Evolutionary conservation across 495 filamentous ascomycete genomes (phyloP).

Genomic region (Pseudevernia furfuracea): DNA sequence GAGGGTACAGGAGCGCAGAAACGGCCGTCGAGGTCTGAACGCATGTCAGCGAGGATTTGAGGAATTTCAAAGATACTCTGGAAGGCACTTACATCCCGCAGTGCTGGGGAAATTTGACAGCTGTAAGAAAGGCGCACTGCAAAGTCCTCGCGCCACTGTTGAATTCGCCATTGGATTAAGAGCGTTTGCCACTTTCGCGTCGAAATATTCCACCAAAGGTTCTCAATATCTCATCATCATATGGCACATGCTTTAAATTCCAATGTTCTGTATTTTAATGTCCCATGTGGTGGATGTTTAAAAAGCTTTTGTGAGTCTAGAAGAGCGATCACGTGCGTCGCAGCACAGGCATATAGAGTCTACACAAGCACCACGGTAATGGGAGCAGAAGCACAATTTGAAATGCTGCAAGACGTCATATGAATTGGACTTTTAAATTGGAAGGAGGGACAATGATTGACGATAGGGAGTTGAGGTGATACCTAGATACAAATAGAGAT

Average conservation of each 20-base stretch:
- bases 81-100: slow-evolving; percentile 56
- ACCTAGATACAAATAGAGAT: slow-evolving; percentile 13
- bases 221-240: slow-evolving; percentile 9
- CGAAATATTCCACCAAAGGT: neutral
- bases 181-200: neutral
- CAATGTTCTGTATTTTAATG: neutral
- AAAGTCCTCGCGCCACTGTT: slow-evolving; percentile 39
- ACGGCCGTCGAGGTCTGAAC: slow-evolving; percentile 59
- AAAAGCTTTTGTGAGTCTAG: too few species aligned
- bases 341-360: neutral
- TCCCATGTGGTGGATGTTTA: neutral
- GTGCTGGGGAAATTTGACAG: slow-evolving; percentile 47
- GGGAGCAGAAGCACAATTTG: neutral
- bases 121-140: slow-evolving; percentile 59
- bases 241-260: neutral
- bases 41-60: slow-evolving; percentile 17
- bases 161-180: slow-evolving; percentile 22
- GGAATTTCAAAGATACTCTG: neutral
- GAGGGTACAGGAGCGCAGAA: slow-evolving; percentile 49
- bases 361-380: slow-evolving; percentile 6
- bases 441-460: neutral
- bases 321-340: slow-evolving; percentile 7
- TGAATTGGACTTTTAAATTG: neutral
- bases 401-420: slow-evolving; percentile 5
- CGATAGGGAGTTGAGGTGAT: slow-evolving; percentile 10